Evolutionary conservation across 2,329 filamentous ascomycete genomes (phyloP), one percentile per base, ranked within the genome.

Genomic region (Trichophyton verrucosum): DNA sequence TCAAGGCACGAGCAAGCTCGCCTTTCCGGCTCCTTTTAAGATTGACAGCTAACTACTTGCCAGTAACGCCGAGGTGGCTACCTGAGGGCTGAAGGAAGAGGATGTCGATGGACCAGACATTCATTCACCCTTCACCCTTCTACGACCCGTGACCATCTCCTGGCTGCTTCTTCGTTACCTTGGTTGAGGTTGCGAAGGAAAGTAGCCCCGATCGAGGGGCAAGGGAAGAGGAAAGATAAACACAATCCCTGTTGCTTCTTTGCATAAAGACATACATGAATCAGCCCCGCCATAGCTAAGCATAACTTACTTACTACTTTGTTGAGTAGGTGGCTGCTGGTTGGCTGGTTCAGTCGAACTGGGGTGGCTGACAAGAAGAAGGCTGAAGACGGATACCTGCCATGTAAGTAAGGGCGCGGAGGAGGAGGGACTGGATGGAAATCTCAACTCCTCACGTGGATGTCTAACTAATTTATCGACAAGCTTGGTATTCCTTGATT

Each of bases 381-480:
- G 49, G 49, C 49, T 53, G 49, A 20, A 53, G 27, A 27, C 49
- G 49, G 49, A 33, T 53, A 53, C 3, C 49, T 53, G 27, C 49
- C 27, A 53, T 27, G 17, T 20, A 30, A 24, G 24, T 51, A 11
- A 51, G 46, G 46, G 46, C 17, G 20, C n/a, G 27, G n/a, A 24
- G n/a, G 13, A n/a, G 27, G 24, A 22, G n/a, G 24, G 11, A 22
- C 33, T 6, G 17, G 22, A 27, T 22, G 3, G 22, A 53, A 53
- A 53, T 53, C 49, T 53, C 49, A 53, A 24, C 11, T 30, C 11
- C 49, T 53, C 49, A 53, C 49, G 49, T 53, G 49, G 49, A 53
- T 53, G 24, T 7, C 9, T 27, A 15, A n/a, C 27, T 53, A 33
- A 17, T 44, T 3, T 38, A 38, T 38, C 9, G 9, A 38, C 46